A percentile compares a stretch with the other conserved stretches of the same genome.
Evolutionary conservation across 2,329 filamentous ascomycete species (phyloP).

Genomic region (Pseudogymnoascus sp.): DNA sequence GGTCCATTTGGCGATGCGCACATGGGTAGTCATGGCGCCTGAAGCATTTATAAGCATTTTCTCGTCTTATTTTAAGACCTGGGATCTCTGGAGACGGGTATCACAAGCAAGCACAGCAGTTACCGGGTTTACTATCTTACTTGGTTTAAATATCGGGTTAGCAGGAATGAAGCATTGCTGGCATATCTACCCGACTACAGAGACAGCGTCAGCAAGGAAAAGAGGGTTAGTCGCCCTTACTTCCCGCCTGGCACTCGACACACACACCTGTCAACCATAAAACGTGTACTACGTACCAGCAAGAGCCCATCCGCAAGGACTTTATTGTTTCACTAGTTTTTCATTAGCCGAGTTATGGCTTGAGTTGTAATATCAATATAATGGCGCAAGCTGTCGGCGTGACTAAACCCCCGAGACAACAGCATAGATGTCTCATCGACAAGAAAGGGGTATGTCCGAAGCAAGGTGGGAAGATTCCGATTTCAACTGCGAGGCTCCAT

Average conservation of each 20-base stretch:
- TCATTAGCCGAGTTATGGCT: background rate
- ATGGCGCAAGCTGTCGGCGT: background rate
- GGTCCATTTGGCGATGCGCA: background rate
- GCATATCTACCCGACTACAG: background rate
- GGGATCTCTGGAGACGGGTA: background rate
- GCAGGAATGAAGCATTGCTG: background rate
- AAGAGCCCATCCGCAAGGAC: background rate
- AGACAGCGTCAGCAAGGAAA: background rate
- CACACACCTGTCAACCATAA: background rate
- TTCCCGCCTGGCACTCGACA: background rate
- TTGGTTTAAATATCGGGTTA: background rate
- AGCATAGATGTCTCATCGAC: background rate
- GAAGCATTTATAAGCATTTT: background rate
- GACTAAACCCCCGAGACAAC: background rate
- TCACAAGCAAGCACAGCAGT: background rate
- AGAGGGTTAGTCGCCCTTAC: background rate
- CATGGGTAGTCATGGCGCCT: background rate
- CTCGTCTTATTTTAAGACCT: background rate
- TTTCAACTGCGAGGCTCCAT: background rate
- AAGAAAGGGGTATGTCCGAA: background rate
- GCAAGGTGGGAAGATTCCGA: background rate
- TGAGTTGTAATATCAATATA: background rate
- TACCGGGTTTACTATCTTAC: background rate
- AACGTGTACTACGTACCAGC: background rate
- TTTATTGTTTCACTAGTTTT: background rate